Evolutionary conservation across 2,329 filamentous ascomycete species (phyloP), one percentile per base, ranked within the genome.

Genomic region (Colletotrichum plurivorum): DNA sequence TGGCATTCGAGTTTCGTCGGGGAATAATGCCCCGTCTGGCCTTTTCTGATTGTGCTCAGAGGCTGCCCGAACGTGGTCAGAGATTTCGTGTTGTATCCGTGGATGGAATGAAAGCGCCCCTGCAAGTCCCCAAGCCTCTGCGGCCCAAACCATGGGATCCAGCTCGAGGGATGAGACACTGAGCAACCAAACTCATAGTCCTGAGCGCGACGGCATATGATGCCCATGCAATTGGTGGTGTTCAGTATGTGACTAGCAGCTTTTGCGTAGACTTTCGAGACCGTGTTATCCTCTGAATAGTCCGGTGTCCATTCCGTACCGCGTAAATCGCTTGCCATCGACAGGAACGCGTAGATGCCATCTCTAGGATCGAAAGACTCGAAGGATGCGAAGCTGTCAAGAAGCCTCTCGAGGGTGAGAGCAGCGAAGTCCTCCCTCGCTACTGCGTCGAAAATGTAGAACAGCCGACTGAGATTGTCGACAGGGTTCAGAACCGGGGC

Each of bases 301-400:
- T 57, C 55, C 2, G 41, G 55, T 3, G 31, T 9, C 55, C 55
- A 57, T 12, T 57, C 39, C 4, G 5, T 9, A 1, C 13, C 5
- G 2, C 53, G 53, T 8, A 64, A 27, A n/a, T 67, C 64, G n/a
- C 45, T 39, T 4, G 64, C 64, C 20, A 67, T 52, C 4, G 25
- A 48, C n/a, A 62, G 27, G 8, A 58, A 48, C 12, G 58, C 58
- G n/a, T 57, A 63, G 45, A 67, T 49, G 2, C 64, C 58, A n/a
- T 67, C 58, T 9, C 58, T 27, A 10, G 53, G 52, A 36, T 67
- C 64, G 16, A 25, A 25, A 10, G 58, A 63, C 46, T 49, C 61
- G 53, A 67, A 67, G 15, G 49, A 39, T 18, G 25, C 46, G 1
- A 55, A 54, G 15, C 46, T 48, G 36, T 67, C 64, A 10, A 67